Evolutionary conservation across 306 rosid species (phyloP), one percentile per base, ranked within the genome.

Genomic region (Fragaria iinumae): DNA sequence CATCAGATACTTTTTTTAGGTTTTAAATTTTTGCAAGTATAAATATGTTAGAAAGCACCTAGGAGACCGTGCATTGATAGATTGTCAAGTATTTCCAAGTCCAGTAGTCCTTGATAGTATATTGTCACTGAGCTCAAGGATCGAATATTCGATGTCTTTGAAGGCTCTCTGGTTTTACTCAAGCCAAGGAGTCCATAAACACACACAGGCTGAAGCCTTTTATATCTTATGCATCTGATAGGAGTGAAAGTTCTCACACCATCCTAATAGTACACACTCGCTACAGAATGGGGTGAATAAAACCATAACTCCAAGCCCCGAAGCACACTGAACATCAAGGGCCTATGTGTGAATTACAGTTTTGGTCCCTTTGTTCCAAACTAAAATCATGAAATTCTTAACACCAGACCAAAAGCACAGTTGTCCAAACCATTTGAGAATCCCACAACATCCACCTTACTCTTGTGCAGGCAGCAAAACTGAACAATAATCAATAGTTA

Each of bases 21-120:
- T 12, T 72, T 20, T n/a, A 36, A 18, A 21, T 6, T 12, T 72
- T n/a, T 36, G 10, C 38, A 53, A 13, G 20, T 52, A 50, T 14
- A 32, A 71, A 32, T 52, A 38, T 36, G 21, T 14, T 38, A n/a
- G 66, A 36, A 53, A 72, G 66, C 66, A 72, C 76, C 4, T n/a
- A 52, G n/a, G 50, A 17, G 50, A 52, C 21, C 38, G 6, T 10
- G 36, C 44, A 72, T 23, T 53, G 11, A 8, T 53, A 20, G 4
- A 53, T 53, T 20, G 60, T 53, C 56, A 29, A 16, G 74, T 41
- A 3, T 18, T 64, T 21, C 44, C 8, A 6, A 4, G 44, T 64
- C 69, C 44, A 64, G 41, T 64, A 34, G 69, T 34, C 44, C 39
- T 4, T 13, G 5, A 32, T 13, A 13, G 25, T 27, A 27, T 8